Evolutionary conservation across 2,329 filamentous ascomycete genomes (phyloP), one percentile per base, ranked within the genome.

Genomic region (Dothistroma pini): DNA sequence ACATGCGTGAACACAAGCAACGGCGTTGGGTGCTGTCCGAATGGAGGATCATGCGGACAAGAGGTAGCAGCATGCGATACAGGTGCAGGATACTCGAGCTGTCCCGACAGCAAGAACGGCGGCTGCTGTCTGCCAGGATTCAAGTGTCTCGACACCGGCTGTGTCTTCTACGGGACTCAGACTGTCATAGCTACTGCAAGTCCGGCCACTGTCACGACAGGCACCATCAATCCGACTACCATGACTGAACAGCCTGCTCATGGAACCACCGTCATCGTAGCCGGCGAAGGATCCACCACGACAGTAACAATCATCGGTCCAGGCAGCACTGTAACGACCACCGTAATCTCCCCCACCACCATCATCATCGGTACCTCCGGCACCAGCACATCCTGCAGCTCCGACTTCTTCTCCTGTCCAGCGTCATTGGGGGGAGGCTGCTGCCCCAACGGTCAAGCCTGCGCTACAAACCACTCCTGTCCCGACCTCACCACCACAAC

Each of bases 111-210:
- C 35, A 73, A 87, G 0, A 89, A 89, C 2, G 89, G 89, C 14
- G 90, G 89, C 2, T 93, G 90, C 71, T 93, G 90, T 72, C 85
- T 92, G 11, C 80, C 86, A 0, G 89, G 88, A 4, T 92, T 85
- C 69, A 79, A 83, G 1, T 93, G 90, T 68, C 79, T 84, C 60
- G 86, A 86, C 19, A 78, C 87, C 59, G 90, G 89, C 25, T 93
- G 90, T 87, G 77, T 82, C 80, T 83, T 62, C 31, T 69, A 65
- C 62, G 69, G 69, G 19, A 70, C 70, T 4, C 60, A 63, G 52
- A 73, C 70, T 5, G 65, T 71, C 10, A 71, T 67, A 4, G 69
- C 70, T 1, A 71, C 71, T 8, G 44, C 68, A 14, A 50, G 65
- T 0, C 64, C 62, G 1, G 60, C 44, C n/a, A 68, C 68, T 6